phyloP scores from a whole-genome alignment of 73 alveolate species.

The Paramecium octaurelia region DNA sequence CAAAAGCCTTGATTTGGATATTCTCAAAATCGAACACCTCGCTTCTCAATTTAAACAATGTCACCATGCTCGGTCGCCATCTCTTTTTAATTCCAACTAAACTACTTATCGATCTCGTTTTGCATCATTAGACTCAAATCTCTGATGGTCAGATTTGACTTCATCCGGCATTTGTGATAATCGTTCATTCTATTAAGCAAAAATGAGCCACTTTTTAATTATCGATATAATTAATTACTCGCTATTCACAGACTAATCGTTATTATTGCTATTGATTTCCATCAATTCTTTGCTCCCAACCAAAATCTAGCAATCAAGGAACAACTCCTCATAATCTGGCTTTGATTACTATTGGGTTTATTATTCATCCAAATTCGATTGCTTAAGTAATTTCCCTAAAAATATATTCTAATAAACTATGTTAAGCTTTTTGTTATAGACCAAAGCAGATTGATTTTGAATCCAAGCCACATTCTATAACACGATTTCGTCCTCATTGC shows the following conservation, averaged over 20 bases:
- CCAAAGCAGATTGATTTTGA: slow-evolving; percentile 8
- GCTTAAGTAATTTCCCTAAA: slow-evolving; percentile 1
- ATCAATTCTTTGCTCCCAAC: neutral
- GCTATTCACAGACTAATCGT: neutral
- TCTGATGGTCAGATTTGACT: neutral
- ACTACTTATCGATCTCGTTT: neutral
- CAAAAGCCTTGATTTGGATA: neutral
- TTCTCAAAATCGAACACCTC: neutral
- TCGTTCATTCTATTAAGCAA: neutral
- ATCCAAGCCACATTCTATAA: neutral
- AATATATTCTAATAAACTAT: neutral
- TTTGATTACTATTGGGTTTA: neutral
- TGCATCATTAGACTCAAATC: neutral
- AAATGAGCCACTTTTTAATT: neutral
- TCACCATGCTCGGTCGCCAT: neutral
- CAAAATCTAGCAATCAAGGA: neutral
- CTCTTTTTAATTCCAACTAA: neutral
- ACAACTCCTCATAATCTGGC: neutral
- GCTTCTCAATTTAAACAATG: slow-evolving; percentile 2
- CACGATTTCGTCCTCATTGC: neutral
- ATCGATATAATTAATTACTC: neutral
- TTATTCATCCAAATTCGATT: neutral
- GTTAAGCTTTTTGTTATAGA: neutral
- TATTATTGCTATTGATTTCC: neutral
- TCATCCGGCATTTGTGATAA: slow-evolving; percentile 1